Percentiles rank a stretch among this genome's conserved stretches.
These are phyloP conservation scores for Umbelopsis isabellina DNA, from an alignment of 192 early-diverging fungal species.

Conservation along the genomic window DNA sequence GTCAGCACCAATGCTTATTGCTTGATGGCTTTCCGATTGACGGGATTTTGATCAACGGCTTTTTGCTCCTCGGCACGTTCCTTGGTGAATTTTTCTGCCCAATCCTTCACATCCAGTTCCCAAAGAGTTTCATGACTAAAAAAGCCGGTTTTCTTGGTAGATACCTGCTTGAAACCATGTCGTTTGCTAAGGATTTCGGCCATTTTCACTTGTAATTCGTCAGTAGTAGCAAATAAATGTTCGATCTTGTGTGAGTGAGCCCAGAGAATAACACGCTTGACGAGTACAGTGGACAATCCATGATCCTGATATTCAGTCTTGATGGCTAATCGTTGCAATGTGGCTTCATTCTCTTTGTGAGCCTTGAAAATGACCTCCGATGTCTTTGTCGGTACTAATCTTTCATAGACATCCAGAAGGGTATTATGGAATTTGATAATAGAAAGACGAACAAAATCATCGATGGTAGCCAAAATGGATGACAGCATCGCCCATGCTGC, in stretches of 20 bases:
- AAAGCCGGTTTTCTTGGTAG: conserved; percentile 27
- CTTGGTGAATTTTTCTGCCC: conserved; percentile 32
- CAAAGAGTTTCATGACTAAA: conserved; percentile 28
- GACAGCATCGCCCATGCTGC: conserved; percentile 26
- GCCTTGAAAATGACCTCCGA: conserved; percentile 15
- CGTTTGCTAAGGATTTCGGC: conserved; percentile 30
- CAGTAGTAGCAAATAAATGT: conserved; percentile 39
- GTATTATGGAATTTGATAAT: conserved; percentile 6
- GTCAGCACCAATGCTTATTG: not conserved
- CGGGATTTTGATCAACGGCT: not conserved
- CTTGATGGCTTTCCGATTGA: not conserved
- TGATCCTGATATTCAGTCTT: conserved; percentile 41
- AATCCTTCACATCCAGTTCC: conserved; percentile 40
- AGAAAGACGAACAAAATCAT: conserved; percentile 29
- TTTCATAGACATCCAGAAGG: not conserved
- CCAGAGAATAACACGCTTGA: conserved; percentile 42
- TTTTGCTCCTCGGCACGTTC: conserved; percentile 12
- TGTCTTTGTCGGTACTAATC: not conserved
- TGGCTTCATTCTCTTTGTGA: conserved; percentile 40
- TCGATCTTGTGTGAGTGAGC: conserved; percentile 38
- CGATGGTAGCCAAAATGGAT: conserved; percentile 19
- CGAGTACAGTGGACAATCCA: conserved; percentile 40
- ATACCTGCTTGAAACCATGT: conserved; percentile 33
- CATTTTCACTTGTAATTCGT: conserved; percentile 32
- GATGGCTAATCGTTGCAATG: conserved; percentile 36